Evolutionary conservation across 345 rosid species (phyloP), one percentile per base, ranked within the genome.

Genomic region (Xanthoceras sorbifolium): DNA sequence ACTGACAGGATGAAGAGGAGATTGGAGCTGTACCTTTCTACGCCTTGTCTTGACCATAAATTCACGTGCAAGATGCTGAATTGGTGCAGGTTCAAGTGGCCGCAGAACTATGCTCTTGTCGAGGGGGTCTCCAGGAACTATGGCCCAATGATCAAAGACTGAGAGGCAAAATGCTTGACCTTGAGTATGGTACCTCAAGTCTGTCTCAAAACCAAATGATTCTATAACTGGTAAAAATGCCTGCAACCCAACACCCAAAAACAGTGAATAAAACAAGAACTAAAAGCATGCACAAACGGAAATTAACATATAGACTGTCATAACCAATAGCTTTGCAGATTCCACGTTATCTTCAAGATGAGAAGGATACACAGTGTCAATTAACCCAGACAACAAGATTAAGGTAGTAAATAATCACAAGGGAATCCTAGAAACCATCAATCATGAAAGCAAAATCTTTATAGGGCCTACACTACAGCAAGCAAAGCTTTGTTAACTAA

Each of bases 61-160:
- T 83, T 83, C 98, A 64, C 94, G 98, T 7, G 98, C 98, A 68
- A 91, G 92, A 71, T 93, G 98, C 83, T 93, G 97, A 76, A 93
- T 88, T 50, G 94, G 98, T 1, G 97, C 97, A 1, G 97, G 97
- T 71, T 93, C 97, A 74, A 93, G 98, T 55, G 97, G 98, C 67
- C 97, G 87, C 80, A 91, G 62, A 52, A 87, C 90, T 69, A 93
- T 93, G 87, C 90, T 78, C 85, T 93, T 93, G 87, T 93, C 97
- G n/a, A 93, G 98, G 68, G 98, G 98, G 66, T 93, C 98, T 66
- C 98, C 97, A 46, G 98, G 97, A 61, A 93, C 98, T 38, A 91
- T 93, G 55, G 93, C 94, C 98, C 97, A 91, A 74, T 93, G 98
- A 83, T 93, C 98, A 73, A 93, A 93, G 70, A 86, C 94, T 0